phyloP scores from a whole-genome alignment of 2,329 filamentous ascomycete genomes.

The Phaeosphaeriaceae sp. region DNA sequence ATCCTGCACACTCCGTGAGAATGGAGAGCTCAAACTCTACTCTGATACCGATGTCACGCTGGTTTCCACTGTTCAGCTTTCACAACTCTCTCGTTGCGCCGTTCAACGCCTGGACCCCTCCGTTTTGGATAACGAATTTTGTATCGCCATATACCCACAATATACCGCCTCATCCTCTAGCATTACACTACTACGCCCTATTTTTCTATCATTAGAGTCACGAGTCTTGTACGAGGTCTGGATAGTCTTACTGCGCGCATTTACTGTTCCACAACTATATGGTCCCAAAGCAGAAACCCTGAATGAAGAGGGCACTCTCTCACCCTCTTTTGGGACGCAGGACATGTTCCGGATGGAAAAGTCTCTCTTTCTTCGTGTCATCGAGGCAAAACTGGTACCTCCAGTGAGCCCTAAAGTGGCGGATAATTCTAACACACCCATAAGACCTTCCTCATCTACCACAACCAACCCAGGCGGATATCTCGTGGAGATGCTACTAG shows the following conservation, averaged over 20 bases:
- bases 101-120: conserved; percentile 90
- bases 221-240: conserved; percentile 95
- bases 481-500: conserved; percentile 78
- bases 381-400: conserved; percentile 64
- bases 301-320: conserved; percentile 46
- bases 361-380: conserved; percentile 63
- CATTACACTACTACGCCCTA: conserved; percentile 79
- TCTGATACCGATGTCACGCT: conserved; percentile 83
- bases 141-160: conserved; percentile 93
- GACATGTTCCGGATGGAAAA: conserved; percentile 73
- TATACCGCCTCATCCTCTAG: conserved; percentile 78
- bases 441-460: conserved; percentile 41
- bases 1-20: conserved; percentile 92
- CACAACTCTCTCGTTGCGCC: conserved; percentile 85
- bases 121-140: conserved; percentile 90
- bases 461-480: conserved; percentile 65
- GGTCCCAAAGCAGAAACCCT: conserved; percentile 62
- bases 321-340: conserved; percentile 50
- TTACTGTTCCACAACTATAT: conserved; percentile 91
- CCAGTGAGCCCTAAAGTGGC: conserved; percentile 46
- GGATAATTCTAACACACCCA: conserved; percentile 30
- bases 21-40: conserved; percentile 90
- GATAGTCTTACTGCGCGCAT: conserved; percentile 90
- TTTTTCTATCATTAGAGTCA: conserved; percentile 87
- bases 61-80: conserved; percentile 83